Percentiles rank a stretch among this genome's conserved stretches.
phyloP scores from a whole-genome alignment of 495 filamentous ascomycete genomes.

The Xylaria sp. region DNA sequence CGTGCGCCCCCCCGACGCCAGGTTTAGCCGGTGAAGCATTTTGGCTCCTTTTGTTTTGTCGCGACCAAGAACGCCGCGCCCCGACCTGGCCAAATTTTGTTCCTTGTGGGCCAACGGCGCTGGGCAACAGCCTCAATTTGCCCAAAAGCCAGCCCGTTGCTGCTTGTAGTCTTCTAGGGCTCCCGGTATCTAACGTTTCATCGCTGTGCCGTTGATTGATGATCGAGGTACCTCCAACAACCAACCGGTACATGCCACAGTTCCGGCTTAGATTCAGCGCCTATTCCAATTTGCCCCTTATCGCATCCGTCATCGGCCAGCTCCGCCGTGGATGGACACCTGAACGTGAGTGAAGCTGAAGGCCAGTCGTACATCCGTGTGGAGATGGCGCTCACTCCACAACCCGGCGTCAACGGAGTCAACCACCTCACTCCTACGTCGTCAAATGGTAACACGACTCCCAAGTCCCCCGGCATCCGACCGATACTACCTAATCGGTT shows the following conservation, averaged over 20 bases:
- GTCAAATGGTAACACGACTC: conserved; percentile 39
- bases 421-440: conserved; percentile 41
- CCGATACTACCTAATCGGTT: conserved; percentile 69
- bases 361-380: conserved; percentile 34
- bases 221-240: neutral
- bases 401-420: conserved; percentile 39
- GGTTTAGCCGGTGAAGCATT: conserved; percentile 18
- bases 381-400: conserved; percentile 43
- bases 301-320: conserved; percentile 1
- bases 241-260: neutral
- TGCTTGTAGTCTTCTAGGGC: conserved; percentile 2
- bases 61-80: conserved; percentile 21
- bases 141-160: conserved; percentile 19
- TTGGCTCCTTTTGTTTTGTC: conserved; percentile 22
- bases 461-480: conserved; percentile 38
- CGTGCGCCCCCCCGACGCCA: conserved; percentile 11
- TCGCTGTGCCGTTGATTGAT: conserved; percentile 8
- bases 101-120: conserved; percentile 25
- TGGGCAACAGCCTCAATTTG: conserved; percentile 25
- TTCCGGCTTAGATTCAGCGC: conserved; percentile 1
- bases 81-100: conserved; percentile 26
- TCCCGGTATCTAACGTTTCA: neutral
- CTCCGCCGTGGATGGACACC: conserved; percentile 36
- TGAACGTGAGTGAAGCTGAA: conserved; percentile 23
- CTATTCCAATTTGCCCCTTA: neutral